A percentile compares a stretch with the other conserved stretches of the same genome.
Conservation (phyloP, 2,329 filamentous ascomycete genomes). For the Colletotrichum musae region DNA sequence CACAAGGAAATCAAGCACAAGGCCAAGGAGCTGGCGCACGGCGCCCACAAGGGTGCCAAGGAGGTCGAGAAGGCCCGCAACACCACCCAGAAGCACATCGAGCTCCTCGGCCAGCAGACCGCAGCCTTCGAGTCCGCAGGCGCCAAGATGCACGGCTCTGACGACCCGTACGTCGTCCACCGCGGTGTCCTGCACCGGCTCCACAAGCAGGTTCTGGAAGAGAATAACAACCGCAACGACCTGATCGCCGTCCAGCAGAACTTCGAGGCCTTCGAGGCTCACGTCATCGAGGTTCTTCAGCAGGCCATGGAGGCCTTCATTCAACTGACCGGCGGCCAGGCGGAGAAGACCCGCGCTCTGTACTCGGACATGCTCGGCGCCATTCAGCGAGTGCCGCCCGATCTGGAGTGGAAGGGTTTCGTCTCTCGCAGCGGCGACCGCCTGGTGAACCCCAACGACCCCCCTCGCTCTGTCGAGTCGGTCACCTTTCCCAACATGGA, state of each 20-base stretch:
- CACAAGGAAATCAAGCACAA: conserved; percentile 98
- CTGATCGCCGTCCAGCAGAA: conserved; percentile 92
- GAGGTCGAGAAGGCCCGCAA: conserved; percentile 91
- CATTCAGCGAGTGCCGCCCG: conserved; percentile 81
- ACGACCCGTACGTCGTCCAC: conserved; percentile 91
- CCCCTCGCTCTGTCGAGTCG: conserved; percentile 79
- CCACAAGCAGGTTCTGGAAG: conserved; percentile 91
- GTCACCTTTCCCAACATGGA: conserved; percentile 92
- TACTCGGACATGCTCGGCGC: conserved; percentile 87
- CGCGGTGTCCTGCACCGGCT: conserved; percentile 87
- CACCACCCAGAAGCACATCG: conserved; percentile 94
- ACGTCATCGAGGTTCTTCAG: conserved; percentile 87
- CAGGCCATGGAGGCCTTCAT: conserved; percentile 87
- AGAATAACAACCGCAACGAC: conserved; percentile 97
- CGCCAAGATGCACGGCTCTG: conserved; percentile 76
- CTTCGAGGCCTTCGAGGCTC: conserved; percentile 88
- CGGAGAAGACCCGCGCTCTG: conserved; percentile 84
- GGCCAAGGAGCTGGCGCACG: conserved; percentile 86
- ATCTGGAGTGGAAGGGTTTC: conserved; percentile 96
- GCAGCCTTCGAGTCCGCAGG: conserved; percentile 84
- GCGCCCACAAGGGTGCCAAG: conserved; percentile 88
- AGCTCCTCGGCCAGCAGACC: conserved; percentile 89
- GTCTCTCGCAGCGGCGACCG: conserved; percentile 77
- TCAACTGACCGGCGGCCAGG: conserved; percentile 83
- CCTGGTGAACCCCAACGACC: conserved; percentile 83